phyloP scores from a whole-genome alignment of 768 basidiomycete genomes.

The Phaffia australis region DNA sequence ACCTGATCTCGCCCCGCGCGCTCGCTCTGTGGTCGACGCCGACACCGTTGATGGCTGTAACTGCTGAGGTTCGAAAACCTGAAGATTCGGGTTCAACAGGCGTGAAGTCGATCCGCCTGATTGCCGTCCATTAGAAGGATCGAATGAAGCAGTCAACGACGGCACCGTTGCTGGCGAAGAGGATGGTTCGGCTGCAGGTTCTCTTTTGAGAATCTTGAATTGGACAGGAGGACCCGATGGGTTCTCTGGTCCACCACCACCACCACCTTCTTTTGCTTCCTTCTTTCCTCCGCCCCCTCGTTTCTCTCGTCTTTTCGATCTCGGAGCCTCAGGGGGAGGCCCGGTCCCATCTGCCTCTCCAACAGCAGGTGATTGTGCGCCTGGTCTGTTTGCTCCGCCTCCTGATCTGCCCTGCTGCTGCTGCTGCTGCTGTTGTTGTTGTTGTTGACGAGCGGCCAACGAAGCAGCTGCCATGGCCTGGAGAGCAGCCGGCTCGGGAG shows the following conservation, averaged over 20 bases:
- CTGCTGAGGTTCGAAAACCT: neutral
- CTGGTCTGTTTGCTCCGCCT: neutral
- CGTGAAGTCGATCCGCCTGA: neutral
- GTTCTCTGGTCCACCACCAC: neutral
- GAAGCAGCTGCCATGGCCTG: constrained; percentile 14
- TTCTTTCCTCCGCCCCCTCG: constrained; percentile 2
- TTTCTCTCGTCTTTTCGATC: neutral
- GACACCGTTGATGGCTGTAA: neutral
- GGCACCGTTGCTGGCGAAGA: neutral
- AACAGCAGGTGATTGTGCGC: neutral
- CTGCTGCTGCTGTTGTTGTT: neutral
- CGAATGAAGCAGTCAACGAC: neutral
- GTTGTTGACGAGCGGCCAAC: constrained; percentile 1
- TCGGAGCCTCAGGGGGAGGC: constrained; percentile 1
- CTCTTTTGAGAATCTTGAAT: constrained; percentile 12
- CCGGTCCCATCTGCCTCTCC: neutral
- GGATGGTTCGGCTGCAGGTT: neutral
- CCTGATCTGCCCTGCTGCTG: neutral
- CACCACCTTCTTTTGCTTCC: constrained; percentile 1
- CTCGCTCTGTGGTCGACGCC: neutral
- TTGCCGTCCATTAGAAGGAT: neutral
- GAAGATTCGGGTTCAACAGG: too few species aligned
- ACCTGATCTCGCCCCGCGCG: neutral
- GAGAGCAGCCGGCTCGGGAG: constrained; percentile 9
- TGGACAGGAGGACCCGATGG: neutral